Conservation (phyloP, 805 yeast genomes). For the Metschnikowia henanensis region DNA sequence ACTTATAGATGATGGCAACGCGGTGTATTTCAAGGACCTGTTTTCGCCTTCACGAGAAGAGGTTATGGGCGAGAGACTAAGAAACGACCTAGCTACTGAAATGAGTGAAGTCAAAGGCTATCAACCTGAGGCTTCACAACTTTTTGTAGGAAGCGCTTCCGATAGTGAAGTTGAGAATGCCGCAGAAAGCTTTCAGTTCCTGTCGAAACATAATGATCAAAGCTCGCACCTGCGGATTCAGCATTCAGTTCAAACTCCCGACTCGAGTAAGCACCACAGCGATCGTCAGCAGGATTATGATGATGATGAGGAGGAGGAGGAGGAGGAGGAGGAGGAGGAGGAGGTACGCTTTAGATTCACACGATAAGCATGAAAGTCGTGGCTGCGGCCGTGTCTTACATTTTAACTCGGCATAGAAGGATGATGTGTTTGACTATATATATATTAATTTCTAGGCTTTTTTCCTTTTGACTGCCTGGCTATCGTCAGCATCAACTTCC, state of each 20-base stretch:
- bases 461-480: not conserved
- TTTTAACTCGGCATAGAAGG: no score
- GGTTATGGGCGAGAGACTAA: not conserved
- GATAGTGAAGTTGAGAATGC: constrained; percentile 2
- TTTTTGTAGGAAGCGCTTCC: constrained; percentile 17
- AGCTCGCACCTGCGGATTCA: not conserved
- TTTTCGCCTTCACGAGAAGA: not conserved
- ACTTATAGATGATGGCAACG: constrained; percentile 13
- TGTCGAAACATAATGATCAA: not conserved
- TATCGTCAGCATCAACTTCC: constrained; percentile 14
- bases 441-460: not conserved
- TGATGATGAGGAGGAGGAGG: not conserved
- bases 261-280: not conserved
- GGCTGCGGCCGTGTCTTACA: no score
- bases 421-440: no score
- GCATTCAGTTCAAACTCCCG: not conserved
- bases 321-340: constrained; percentile 11
- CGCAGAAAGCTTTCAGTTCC: constrained; percentile 11
- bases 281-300: no score
- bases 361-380: constrained; percentile 6
- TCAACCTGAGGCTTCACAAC: constrained; percentile 16
- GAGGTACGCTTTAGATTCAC: constrained; percentile 16
- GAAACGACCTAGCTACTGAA: constrained; percentile 14
- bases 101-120: constrained; percentile 18
- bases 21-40: constrained; percentile 9